Evolutionary conservation across 805 yeast species (phyloP), one percentile per base, ranked within the genome.

Genomic region (Barnettozyma californica): DNA sequence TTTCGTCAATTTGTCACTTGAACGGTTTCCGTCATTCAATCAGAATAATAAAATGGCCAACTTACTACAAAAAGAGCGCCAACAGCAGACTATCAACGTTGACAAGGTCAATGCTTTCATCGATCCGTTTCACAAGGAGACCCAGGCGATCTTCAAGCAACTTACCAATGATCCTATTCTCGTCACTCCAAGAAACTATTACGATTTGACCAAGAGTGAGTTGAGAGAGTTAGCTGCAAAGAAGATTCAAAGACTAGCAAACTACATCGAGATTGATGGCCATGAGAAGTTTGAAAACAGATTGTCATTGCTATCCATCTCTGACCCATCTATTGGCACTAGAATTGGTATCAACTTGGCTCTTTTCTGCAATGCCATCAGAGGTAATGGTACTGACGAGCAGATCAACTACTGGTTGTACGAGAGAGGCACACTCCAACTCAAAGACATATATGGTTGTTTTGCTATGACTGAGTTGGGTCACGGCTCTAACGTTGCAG

Each of bases 401-500:
- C 98, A 91, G 72, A 77, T 84, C 58, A 71, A 80, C 39, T 92
- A 83, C 69, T 91, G 97, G 97, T 76, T 89, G 46, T 69, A 73
- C 50, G 80, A 77, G 57, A 75, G 85, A 59, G 90, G 87, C 55
- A 81, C 89, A 10, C 63, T 73, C 1, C 69, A 68, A 52, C 62
- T 83, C 36, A 80, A 75, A 60, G 85, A 78, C 51, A 73, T 84
- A 19, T 61, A 60, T 60, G 97, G 97, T 25, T 90, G 96, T 67
- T 89, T 89, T 68, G 89, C 85, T 41, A 89, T 89, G 97, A 90
- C 96, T 14, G 97, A 89, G 69, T 65, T 89, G 58, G 95, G 88
- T 8, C 97, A 89, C 64, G 97, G 97, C 25, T 87, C 96, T 11
- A 91, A 91, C 65, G 97, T 91, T 41, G 96, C 96, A 4, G 95